phyloP scores from a whole-genome alignment of 2,329 filamentous ascomycete species.

The Colletotrichum higginsianum region DNA sequence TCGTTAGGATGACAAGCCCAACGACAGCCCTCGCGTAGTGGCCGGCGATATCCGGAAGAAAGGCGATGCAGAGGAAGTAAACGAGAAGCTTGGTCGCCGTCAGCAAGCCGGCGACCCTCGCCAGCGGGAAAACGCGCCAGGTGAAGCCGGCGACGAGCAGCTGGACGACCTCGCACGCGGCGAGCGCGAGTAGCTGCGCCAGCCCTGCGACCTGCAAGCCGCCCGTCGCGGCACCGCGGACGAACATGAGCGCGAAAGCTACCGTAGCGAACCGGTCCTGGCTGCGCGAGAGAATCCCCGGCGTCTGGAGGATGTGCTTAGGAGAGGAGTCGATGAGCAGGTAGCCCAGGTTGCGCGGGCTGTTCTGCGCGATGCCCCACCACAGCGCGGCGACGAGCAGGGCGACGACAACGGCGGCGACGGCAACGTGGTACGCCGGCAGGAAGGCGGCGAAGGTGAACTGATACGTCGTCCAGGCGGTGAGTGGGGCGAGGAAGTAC shows the following conservation, averaged over 20 bases:
- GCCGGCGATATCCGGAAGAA: background rate
- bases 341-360: slow-evolving; percentile 47
- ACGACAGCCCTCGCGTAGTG: background rate
- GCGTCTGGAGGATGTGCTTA: slow-evolving; percentile 62
- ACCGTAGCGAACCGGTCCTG: slow-evolving; percentile 72
- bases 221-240: no score
- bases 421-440: no score
- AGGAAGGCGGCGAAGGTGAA: no score
- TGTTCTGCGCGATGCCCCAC: no score
- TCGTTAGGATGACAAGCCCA: background rate
- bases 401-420: no score
- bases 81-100: background rate
- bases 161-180: no score
- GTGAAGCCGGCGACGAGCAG: slow-evolving; percentile 74
- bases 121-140: slow-evolving; percentile 25
- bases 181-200: no score
- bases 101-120: background rate
- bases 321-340: slow-evolving; percentile 59
- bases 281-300: slow-evolving; percentile 49
- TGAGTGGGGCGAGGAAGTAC: slow-evolving; percentile 80
- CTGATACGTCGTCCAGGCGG: slow-evolving; percentile 48
- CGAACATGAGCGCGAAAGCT: slow-evolving; percentile 46
- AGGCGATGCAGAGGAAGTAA: background rate
- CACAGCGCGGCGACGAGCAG: no score
- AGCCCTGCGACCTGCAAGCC: no score